phyloP scores from a whole-genome alignment of 108 stramenopile genomes.

The Nitzschia sp. region DNA sequence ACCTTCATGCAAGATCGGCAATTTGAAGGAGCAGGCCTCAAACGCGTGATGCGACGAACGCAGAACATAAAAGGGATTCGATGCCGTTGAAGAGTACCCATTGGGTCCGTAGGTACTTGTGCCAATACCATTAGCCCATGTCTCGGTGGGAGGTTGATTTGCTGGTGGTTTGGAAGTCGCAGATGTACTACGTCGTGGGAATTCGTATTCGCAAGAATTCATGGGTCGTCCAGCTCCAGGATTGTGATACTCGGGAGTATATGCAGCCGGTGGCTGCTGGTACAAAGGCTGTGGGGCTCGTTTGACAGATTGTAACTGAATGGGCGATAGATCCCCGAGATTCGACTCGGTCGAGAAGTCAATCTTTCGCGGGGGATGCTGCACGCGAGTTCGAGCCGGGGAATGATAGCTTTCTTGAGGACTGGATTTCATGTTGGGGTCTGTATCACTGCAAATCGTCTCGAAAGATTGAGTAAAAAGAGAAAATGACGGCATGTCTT shows the following conservation, averaged over 20 bases:
- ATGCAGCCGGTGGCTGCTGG: slow-evolving; percentile 1
- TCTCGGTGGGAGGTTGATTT: neutral
- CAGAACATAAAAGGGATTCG: slow-evolving; percentile 40
- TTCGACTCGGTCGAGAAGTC: slow-evolving; percentile 4
- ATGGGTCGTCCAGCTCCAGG: no score
- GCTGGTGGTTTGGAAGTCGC: neutral
- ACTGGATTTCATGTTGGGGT: neutral
- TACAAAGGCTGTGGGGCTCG: neutral
- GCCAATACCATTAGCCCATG: neutral
- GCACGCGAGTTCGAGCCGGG: neutral
- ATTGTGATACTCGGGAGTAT: neutral
- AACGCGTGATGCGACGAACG: slow-evolving; percentile 42
- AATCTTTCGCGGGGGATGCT: slow-evolving; percentile 19
- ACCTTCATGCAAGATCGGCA: slow-evolving; percentile 30
- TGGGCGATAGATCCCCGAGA: slow-evolving; percentile 45
- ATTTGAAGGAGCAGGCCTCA: slow-evolving; percentile 48
- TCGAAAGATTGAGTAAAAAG: slow-evolving; percentile 45
- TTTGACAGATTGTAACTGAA: slow-evolving; percentile 26
- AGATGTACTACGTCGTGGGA: no score
- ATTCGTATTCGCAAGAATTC: no score
- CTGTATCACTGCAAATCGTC: slow-evolving; percentile 30
- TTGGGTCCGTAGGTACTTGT: neutral
- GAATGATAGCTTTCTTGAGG: neutral
- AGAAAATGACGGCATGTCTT: slow-evolving; percentile 21
- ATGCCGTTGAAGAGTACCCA: slow-evolving; percentile 8